Evolutionary conservation across 202 grass and related monocot genomes (phyloP), one percentile per base, ranked within the genome.

Genomic region (Dendrocalamus latiflorus): DNA sequence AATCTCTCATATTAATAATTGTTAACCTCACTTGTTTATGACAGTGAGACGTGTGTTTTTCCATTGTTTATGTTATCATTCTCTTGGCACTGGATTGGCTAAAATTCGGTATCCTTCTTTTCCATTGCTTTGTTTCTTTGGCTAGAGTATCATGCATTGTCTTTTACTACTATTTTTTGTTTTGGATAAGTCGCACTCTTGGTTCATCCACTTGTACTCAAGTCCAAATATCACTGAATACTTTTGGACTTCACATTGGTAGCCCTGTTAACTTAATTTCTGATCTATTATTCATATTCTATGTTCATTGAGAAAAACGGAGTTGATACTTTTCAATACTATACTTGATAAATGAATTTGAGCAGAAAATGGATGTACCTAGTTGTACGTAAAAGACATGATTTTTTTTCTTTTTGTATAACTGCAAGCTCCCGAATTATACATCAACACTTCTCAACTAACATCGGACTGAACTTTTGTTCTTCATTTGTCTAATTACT

Each of bases 1-100:
- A 67, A 55, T 83, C 1, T 50, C 14, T 47, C 71, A 5, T 51
- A 28, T 28, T 83, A 61, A 81, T 85, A 76, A 41, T 76, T 68
- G 45, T n/a, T 45, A 79, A 60, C 21, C 3, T 58, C 51, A 65
- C 22, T 45, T 75, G 15, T 76, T 14, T 75, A 4, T 9, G 24
- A 84, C 16, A 58, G 8, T 39, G 53, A 67, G 30, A 50, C 9
- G 28, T 26, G 2, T 30, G 1, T 24, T 70, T 53, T 50, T 72
- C 57, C 42, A 60, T 76, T 77, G 20, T 87, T 54, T 84, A 54
- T 62, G 68, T 14, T 75, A 69, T 84, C 80, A 84, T 74, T 74
- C 2, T 88, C 50, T 49, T 69, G 12, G 12, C 33, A 3, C 22
- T 11, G 26, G 28, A 47, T 39, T 10, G 33, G 81, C 64, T 59